Conservation (phyloP, 1,284 basidiomycete genomes). For the Veloboletus limbatus region DNA sequence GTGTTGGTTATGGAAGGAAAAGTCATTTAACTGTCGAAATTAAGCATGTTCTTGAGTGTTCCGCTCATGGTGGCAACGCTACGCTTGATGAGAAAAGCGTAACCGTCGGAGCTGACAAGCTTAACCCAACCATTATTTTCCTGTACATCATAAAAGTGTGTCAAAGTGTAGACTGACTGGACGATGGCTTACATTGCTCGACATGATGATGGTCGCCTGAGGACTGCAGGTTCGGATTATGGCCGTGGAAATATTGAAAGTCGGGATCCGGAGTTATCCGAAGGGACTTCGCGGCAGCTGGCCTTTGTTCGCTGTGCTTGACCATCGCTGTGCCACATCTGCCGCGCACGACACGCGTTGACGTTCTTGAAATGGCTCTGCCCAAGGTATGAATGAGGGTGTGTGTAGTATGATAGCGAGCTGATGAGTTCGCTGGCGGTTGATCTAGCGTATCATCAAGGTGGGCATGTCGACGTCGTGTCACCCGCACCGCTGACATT, state of each 20-base stretch:
- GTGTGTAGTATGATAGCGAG: neutral
- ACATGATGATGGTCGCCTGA: constrained; percentile 21
- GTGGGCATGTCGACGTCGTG: constrained; percentile 23
- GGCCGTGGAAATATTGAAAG: constrained; percentile 23
- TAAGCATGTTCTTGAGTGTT: constrained; percentile 45
- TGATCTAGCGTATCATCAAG: constrained; percentile 56
- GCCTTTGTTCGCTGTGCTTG: constrained; percentile 7
- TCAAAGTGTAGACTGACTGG: neutral
- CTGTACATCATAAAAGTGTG: constrained; percentile 12
- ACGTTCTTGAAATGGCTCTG: constrained; percentile 27
- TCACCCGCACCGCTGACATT: constrained; percentile 20
- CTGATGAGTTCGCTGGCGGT: constrained; percentile 17
- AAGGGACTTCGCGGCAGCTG: neutral
- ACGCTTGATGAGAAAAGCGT: constrained; percentile 49
- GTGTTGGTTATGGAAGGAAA: constrained; percentile 11
- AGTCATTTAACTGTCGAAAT: constrained; percentile 30
- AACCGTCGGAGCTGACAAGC: constrained; percentile 51
- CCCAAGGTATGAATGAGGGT: constrained; percentile 25
- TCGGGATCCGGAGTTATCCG: constrained; percentile 18
- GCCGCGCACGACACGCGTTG: constrained; percentile 16
- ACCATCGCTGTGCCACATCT: constrained; percentile 18
- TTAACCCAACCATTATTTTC: constrained; percentile 48
- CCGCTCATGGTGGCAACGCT: constrained; percentile 51
- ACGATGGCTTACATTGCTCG: constrained; percentile 18
- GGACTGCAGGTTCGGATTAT: too few species aligned